Evolutionary conservation across 345 rosid genomes (phyloP), one percentile per base, ranked within the genome.

Genomic region (Kernera saxatilis): DNA sequence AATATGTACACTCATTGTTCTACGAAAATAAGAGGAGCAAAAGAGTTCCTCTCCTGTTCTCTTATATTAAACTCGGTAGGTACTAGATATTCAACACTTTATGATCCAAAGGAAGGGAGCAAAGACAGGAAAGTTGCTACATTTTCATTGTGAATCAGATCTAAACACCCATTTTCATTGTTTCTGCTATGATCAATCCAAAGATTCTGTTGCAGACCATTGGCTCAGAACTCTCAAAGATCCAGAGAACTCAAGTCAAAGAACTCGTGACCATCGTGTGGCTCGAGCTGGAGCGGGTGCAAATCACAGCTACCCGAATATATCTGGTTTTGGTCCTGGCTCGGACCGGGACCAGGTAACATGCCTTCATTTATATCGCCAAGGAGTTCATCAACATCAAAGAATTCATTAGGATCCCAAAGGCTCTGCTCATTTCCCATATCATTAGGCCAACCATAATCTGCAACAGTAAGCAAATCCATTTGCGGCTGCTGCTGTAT

Each of bases 351-450:
- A 15, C 13, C 12, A 19, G 74, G 25, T 32, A 68, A 2, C 12
- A 78, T 63, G 49, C 58, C 32, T 4, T 39, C 66, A 35, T 84
- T 79, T 4, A 85, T 15, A 0, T 77, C 43, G 5, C 78, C 67
- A 36, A 87, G 58, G 46, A 91, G 71, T 49, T 89, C 90, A 40
- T 86, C 78, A 53, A 86, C 63, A 61, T 85, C 87, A 43, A 91
- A 87, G 63, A 82, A 17, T 29, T 91, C 87, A 21, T 84, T 81
- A 18, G 65, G 13, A 1, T 48, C 63, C 80, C 74, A 79, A n/a
- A 17, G 21, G 1, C 6, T 25, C 22, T 36, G 36, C 0, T 43
- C 64, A 36, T 13, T 21, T 17, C 14, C 50, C 9, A 52, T 41
- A 11, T 37, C 75, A 29, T 57, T 41, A 8, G 36, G 2, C 79